Evolutionary conservation across 331 rosid species (phyloP), one percentile per base, ranked within the genome.

Genomic region (Cydonia oblonga): DNA sequence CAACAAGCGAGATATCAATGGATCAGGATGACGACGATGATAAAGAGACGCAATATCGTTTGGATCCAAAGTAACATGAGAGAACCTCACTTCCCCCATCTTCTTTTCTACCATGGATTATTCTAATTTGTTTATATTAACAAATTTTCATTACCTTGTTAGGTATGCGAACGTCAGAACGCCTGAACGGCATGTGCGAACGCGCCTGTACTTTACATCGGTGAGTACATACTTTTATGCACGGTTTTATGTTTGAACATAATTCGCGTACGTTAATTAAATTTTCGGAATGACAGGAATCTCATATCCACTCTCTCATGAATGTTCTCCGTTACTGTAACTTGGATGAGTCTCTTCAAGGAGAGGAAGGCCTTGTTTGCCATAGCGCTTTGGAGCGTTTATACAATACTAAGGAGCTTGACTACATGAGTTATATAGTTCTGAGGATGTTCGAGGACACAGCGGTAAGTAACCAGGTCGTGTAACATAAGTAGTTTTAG

Each of bases 131-230:
- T 76, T 44, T 67, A 60, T 76, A 38, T 49, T 64, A 24, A 28
- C 28, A 23, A 51, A 61, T 4, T 76, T 72, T 82, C 38, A n/a
- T 69, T 78, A 18, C 62, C 75, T 67, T 70, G 75, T 61, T 84
- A 95, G 98, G 87, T 95, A 95, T 79, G 98, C 98, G 52, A 95
- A 95, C 85, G 98, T 95, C 73, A 91, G 81, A 88, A 81, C 97
- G 24, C 98, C 98, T 20, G 97, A 91, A 22, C 97, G 97, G 77
- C 97, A 91, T 69, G 93, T 95, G 79, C 88, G 97, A 29, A 95
- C 98, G 18, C 96, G 97, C 78, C 91, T 95, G 32, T 95, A 95
- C 87, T 95, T 95, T 75, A 95, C 98, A 71, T 95, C 98, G 5
- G 98, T 95, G 58, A 89, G 98, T 89, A 77, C 18, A 76, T 6